Evolutionary conservation across 352 stramenopile genomes (phyloP), one percentile per base, ranked within the genome.

Genomic region (Plasmopara halstedii): DNA sequence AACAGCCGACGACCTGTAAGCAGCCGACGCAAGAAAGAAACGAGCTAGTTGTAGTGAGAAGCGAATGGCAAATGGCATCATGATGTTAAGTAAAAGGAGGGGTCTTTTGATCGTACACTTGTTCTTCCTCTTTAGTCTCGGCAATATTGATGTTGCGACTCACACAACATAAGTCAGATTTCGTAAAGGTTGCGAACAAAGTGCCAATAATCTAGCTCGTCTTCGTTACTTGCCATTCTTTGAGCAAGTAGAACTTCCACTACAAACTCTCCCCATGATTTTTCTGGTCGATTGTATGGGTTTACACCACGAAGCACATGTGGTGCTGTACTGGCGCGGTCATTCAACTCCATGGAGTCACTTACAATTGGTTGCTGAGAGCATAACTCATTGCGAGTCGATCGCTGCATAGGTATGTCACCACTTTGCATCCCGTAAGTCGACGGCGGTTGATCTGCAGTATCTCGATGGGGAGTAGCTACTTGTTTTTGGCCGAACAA

Each of bases 141-240:
- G 29, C 34, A 55, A 32, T 55, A 48, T 37, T 20, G 47, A 29
- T 34, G 46, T 29, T 10, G 23, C 23, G 23, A 4, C 8, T 27
- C 23, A 22, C 19, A 34, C 25, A 45, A n/a, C 25, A 22, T 46
- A 25, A 37, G 15, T 56, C 45, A 62, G 39, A 67, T 56, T 27
- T 62, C 58, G 19, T 62, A 67, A 32, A 62, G 58, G 6, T 46
- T 23, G 19, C 58, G 44, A 8, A 62, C 42, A 21, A 67, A 67
- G 27, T 45, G 58, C 44, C 58, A 52, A 20, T 67, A 62, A 43
- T 67, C 53, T n/a, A 55, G 47, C 25, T 67, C 58, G 23, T 67
- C 58, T 42, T 62, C 43, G 35, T 62, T 51, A 11, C 46, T 47
- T 22, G 58, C 58, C 3, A 48, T 56, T 49, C 46, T 56, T 40